A percentile compares a stretch with the other conserved stretches of the same genome.
These are phyloP conservation scores for Eucalyptus cladocalyx DNA, from an alignment of 345 rosid species.

Conservation along the genomic window DNA sequence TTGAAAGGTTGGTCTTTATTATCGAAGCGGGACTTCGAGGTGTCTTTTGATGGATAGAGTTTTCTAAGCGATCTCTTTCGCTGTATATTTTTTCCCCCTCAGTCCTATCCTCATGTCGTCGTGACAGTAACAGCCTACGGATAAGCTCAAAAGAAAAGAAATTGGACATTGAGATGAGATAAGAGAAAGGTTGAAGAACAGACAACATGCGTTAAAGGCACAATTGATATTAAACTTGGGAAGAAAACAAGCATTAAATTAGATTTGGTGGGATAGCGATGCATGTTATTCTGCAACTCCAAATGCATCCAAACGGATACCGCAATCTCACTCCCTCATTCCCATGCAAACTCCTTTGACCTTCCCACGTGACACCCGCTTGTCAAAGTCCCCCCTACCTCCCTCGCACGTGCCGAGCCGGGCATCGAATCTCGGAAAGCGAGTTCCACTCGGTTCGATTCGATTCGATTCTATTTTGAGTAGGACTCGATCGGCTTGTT, in stretches of 20 bases:
- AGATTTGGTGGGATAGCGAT: neutral
- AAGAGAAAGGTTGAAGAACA: neutral
- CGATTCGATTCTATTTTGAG: neutral
- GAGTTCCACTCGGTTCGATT: neutral
- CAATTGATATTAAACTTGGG: neutral
- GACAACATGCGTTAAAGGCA: neutral
- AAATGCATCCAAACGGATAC: neutral
- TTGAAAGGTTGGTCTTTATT: neutral
- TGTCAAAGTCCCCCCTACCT: neutral
- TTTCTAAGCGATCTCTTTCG: neutral
- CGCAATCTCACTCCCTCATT: neutral
- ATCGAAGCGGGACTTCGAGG: neutral
- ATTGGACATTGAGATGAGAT: neutral
- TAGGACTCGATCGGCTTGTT: neutral
- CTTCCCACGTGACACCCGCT: neutral
- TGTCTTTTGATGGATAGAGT: neutral
- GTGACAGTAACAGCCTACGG: neutral
- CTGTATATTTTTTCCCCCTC: too few relatives aligned
- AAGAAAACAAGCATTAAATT: neutral
- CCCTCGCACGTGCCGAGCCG: neutral
- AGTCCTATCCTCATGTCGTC: neutral
- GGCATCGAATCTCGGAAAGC: neutral
- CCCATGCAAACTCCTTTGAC: neutral
- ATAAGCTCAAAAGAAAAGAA: neutral
- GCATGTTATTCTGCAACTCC: neutral